Conservation (phyloP, 2,329 filamentous ascomycete species). For the Cordyceps javanica region DNA sequence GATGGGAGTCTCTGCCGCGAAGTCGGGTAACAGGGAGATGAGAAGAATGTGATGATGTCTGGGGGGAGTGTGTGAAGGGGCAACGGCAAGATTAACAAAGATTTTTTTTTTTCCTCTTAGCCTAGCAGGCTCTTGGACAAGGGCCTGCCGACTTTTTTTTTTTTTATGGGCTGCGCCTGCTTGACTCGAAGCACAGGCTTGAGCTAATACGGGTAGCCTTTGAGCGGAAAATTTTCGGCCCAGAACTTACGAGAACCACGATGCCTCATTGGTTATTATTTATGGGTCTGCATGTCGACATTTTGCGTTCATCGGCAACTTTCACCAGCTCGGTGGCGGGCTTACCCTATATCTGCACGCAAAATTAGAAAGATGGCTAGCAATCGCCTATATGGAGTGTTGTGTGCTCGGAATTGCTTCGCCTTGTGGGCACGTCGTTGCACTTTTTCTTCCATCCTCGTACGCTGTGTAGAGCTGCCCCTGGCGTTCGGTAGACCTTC, state of each 20-base stretch:
- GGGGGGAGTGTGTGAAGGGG: slow-evolving; percentile 8
- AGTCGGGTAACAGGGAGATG: neutral
- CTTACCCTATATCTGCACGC: neutral
- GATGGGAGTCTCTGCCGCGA: slow-evolving; percentile 6
- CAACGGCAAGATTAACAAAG: slow-evolving; percentile 13
- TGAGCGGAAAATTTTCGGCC: neutral
- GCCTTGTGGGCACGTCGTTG: too few relatives aligned
- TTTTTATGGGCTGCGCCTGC: slow-evolving; percentile 16
- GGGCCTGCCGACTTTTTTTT: slow-evolving; percentile 18
- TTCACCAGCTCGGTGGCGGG: neutral
- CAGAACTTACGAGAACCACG: neutral
- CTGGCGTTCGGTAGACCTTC: too few relatives aligned
- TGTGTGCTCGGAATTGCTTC: too few relatives aligned
- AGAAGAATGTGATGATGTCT: slow-evolving; percentile 7
- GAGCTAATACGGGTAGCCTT: neutral
- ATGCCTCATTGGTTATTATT: neutral
- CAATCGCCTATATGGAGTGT: neutral
- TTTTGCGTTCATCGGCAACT: neutral
- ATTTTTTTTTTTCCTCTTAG: slow-evolving; percentile 22
- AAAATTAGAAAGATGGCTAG: neutral
- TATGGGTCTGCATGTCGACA: neutral
- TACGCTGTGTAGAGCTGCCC: too few relatives aligned
- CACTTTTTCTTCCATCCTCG: too few relatives aligned
- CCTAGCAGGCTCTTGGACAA: slow-evolving; percentile 10
- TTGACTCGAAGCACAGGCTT: neutral